Evolutionary conservation across 768 basidiomycete species (phyloP).

Genomic region (Collybia mongolica): DNA sequence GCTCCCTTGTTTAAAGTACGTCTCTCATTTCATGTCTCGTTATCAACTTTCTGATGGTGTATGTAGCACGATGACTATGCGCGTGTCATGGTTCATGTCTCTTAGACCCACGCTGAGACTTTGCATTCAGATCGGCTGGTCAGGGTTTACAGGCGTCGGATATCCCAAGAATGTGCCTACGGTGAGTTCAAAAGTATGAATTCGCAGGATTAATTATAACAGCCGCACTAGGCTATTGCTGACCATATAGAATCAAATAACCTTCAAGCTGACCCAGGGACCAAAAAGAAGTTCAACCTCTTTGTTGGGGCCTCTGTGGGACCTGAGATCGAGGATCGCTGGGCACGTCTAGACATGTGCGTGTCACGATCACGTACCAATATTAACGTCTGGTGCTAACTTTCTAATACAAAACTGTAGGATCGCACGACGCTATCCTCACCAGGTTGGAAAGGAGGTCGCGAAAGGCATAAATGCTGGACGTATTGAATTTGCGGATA

Average conservation of each 20-base stretch:
- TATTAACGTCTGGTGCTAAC: neutral
- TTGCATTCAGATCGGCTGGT: constrained; percentile 42
- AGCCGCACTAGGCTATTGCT: constrained; percentile 37
- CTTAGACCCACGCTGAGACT: neutral
- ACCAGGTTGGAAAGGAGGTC: constrained; percentile 49
- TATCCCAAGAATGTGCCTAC: constrained; percentile 47
- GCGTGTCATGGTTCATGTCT: constrained; percentile 12
- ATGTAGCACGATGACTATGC: constrained; percentile 46
- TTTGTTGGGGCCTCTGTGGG: constrained; percentile 48
- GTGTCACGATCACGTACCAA: constrained; percentile 6
- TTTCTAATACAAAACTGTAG: constrained; percentile 18
- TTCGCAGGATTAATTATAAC: neutral
- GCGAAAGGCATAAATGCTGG: constrained; percentile 48
- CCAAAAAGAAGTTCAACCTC: constrained; percentile 46
- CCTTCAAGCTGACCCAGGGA: constrained; percentile 39
- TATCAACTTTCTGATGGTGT: neutral
- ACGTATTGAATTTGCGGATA: constrained; percentile 46
- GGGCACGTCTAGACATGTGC: constrained; percentile 46
- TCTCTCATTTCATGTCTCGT: neutral
- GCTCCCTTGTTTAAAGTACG: constrained; percentile 41
- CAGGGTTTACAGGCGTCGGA: constrained; percentile 50
- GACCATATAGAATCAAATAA: constrained; percentile 41
- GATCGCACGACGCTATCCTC: constrained; percentile 44
- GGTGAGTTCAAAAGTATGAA: constrained; percentile 21
- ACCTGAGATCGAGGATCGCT: constrained; percentile 48